Base-by-base conservation (phyloP, 2,329 filamentous ascomycete species). In the Alternaria arbusti region DNA sequence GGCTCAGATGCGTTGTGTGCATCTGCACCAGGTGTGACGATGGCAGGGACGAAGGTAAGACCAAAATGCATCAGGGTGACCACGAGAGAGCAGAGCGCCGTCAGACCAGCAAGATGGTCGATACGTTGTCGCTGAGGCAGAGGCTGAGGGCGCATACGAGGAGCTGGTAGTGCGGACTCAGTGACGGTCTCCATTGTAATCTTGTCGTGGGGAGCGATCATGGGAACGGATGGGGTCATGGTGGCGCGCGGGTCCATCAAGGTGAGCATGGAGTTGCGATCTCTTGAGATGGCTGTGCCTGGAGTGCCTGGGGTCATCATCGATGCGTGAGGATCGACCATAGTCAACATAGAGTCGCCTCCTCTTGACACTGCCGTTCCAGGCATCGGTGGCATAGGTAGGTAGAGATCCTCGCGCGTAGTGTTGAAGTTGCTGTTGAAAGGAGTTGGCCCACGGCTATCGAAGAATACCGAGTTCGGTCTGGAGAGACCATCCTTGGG, bases 51-150 rank as follows among this genome's bases (percentile, higher is more conserved):
- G 63, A 83, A 84, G 5, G 82, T 83, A 8, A 83, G 71, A 15
- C 78, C 75, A 65, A 84, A 84, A 69, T 84, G 82, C 60, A 81
- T 81, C 10, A 82, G 61, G 1, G 82, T 84, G 9, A 85, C 83
- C 25, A 82, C 71, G 26, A 84, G 69, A 52, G 82, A 80, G 61
- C 79, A 82, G 6, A 84, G 55, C 1, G 81, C 81, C 11, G 84
- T 80, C 5, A 85, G 70, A 36, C 83, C 83, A 12, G 83, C 82
- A 17, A 85, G 74, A 68, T 85, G 81, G 65, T 84, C 83, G 44
- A 84, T 78, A 32, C 83, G 78, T 22, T 73, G 44, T 5, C 72
- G 69, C 12, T 68, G 66, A 15, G 67, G 64, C 5, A 70, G 67
- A n/a, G 74, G 74, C 13, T 75, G 73, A 6, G 69, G 44, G 50